Evolutionary conservation across 495 filamentous ascomycete species (phyloP).

Genomic region (Penicillium argentinense): DNA sequence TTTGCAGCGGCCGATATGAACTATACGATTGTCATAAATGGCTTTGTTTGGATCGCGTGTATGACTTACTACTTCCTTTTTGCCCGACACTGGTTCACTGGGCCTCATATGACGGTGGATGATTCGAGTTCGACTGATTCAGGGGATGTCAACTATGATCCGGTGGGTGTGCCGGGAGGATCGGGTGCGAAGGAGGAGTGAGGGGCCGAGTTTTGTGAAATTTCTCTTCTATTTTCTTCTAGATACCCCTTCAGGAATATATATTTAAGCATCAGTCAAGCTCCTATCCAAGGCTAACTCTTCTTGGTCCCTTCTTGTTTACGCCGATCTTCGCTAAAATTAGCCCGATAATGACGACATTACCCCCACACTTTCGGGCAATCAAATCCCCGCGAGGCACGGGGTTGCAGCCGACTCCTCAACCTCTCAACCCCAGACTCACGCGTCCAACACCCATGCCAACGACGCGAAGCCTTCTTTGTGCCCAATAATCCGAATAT

Average conservation of each 20-base stretch:
- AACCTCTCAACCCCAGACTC: neutral
- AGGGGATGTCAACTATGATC: neutral
- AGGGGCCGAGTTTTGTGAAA: neutral
- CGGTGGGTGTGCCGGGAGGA: neutral
- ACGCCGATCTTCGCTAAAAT: neutral
- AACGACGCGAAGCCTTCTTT: too few species aligned
- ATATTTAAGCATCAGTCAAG: too few species aligned
- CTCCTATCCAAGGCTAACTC: too few species aligned
- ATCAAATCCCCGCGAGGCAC: slow-evolving; percentile 1
- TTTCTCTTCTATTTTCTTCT: neutral
- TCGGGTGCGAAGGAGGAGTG: neutral
- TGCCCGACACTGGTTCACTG: slow-evolving; percentile 71
- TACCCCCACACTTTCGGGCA: slow-evolving; percentile 1
- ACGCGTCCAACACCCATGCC: neutral
- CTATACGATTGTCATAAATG: slow-evolving; percentile 66
- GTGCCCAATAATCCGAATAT: slow-evolving; percentile 8
- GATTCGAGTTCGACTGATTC: slow-evolving; percentile 5
- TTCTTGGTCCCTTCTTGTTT: neutral
- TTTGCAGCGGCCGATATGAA: slow-evolving; percentile 56
- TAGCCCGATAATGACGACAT: slow-evolving; percentile 3
- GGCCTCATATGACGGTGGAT: slow-evolving; percentile 68
- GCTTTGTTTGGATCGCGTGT: slow-evolving; percentile 60
- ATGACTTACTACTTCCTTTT: slow-evolving; percentile 64
- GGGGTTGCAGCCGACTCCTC: neutral
- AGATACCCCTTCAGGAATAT: neutral